phyloP scores from a whole-genome alignment of 495 filamentous ascomycete genomes.

The Aspergillus mulundensis region DNA sequence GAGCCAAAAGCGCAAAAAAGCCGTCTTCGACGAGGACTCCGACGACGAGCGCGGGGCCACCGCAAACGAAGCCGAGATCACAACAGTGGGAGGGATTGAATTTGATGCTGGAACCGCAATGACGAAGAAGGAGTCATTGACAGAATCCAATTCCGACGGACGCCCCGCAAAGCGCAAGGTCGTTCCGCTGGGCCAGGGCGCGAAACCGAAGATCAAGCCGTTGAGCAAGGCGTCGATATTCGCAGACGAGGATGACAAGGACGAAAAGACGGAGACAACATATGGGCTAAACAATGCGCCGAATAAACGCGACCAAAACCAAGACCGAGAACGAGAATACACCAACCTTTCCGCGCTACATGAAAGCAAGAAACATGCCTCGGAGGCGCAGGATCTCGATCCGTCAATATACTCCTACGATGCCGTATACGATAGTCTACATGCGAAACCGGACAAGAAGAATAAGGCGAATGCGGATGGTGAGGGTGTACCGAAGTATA shows the following conservation, averaged over 20 bases:
- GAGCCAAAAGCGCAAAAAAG: constrained; percentile 46
- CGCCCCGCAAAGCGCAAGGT: constrained; percentile 38
- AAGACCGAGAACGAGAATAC: constrained; percentile 21
- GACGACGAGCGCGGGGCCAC: constrained; percentile 27
- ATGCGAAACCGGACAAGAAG: constrained; percentile 35
- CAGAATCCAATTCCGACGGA: constrained; percentile 13
- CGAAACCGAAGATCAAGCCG: constrained; percentile 28
- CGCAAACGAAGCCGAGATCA: constrained; percentile 28
- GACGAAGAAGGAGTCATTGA: constrained; percentile 9
- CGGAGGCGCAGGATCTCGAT: constrained; percentile 45
- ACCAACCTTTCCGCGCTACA: constrained; percentile 49
- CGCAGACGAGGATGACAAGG: constrained; percentile 30
- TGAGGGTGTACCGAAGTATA: constrained; percentile 66
- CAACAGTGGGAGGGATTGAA: constrained; percentile 39
- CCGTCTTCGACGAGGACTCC: constrained; percentile 46
- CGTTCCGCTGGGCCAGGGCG: constrained; percentile 17
- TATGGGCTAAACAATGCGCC: constrained; percentile 11
- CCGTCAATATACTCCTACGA: constrained; percentile 57
- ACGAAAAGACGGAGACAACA: neutral
- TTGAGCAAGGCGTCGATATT: constrained; percentile 41
- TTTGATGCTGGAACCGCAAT: constrained; percentile 23
- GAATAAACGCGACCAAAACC: constrained; percentile 3
- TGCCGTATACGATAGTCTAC: constrained; percentile 49
- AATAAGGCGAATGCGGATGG: constrained; percentile 12
- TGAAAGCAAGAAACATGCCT: constrained; percentile 43